These are phyloP conservation scores for Fusarium sp. DNA, from an alignment of 2,329 filamentous ascomycete species.

Conservation along the genomic window DNA sequence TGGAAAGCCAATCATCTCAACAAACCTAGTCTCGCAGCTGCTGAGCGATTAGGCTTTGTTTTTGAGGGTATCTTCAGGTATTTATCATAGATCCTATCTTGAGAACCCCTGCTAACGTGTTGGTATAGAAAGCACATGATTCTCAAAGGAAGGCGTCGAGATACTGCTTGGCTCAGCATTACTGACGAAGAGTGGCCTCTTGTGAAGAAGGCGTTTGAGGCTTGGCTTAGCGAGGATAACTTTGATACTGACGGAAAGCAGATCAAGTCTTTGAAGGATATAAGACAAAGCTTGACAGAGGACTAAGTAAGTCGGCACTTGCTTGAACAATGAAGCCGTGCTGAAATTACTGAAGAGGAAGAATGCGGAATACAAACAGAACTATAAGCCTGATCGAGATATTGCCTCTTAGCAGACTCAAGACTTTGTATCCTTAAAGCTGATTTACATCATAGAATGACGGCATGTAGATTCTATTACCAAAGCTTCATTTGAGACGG, in stretches of 20 bases:
- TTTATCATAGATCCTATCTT: accelerated
- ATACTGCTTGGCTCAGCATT: conserved; percentile 70
- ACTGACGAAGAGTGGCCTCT: conserved; percentile 66
- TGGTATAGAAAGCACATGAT: conserved; percentile 63
- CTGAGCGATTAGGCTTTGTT: conserved; percentile 64
- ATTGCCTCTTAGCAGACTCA: neutral
- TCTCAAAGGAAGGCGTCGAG: conserved; percentile 63
- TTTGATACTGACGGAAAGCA: conserved; percentile 66
- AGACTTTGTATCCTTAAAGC: neutral
- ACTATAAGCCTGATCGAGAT: neutral
- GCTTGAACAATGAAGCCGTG: neutral
- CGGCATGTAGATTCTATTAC: too few species aligned
- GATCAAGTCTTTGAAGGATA: conserved; percentile 53
- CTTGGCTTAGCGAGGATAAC: conserved; percentile 64
- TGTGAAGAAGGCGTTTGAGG: conserved; percentile 57
- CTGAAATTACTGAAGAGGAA: neutral
- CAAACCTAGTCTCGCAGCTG: conserved; percentile 61
- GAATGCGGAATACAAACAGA: neutral
- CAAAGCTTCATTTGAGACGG: neutral
- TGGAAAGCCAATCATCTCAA: conserved; percentile 73
- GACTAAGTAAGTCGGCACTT: neutral
- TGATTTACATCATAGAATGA: neutral
- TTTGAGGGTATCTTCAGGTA: conserved; percentile 68
- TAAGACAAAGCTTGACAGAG: conserved; percentile 6
- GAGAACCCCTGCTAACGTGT: neutral